These are phyloP conservation scores for Phellopilus nigrolimitatus DNA, from an alignment of 1,284 basidiomycete genomes.

Conservation along the genomic window DNA sequence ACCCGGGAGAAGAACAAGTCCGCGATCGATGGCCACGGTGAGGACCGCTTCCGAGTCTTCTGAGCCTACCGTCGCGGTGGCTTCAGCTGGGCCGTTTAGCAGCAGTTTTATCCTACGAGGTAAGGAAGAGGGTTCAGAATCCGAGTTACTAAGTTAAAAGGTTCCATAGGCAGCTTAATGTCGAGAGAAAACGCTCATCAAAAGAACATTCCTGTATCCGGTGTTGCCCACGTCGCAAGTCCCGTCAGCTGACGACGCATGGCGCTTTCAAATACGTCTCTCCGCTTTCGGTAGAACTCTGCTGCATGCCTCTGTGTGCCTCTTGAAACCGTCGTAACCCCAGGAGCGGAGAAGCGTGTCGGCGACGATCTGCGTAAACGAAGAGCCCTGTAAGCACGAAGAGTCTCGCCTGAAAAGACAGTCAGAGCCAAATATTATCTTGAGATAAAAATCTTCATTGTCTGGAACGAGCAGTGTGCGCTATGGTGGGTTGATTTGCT, in stretches of 20 bases:
- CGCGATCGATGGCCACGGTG: constrained; percentile 72
- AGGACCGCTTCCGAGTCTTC: constrained; percentile 76
- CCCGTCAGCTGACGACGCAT: constrained; percentile 71
- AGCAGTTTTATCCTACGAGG: constrained; percentile 62
- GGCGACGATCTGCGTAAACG: constrained; percentile 74
- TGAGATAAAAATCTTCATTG: too few species aligned
- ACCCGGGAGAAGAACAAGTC: constrained; percentile 87
- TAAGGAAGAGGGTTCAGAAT: too few species aligned
- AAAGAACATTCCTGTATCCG: constrained; percentile 89
- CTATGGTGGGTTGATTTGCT: too few species aligned
- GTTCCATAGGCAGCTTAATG: too few species aligned
- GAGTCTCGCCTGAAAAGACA: too few species aligned
- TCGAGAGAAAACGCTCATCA: constrained; percentile 68
- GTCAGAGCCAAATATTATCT: too few species aligned
- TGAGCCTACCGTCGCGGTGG: too few species aligned
- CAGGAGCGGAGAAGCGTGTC: constrained; percentile 70
- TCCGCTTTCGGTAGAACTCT: constrained; percentile 73
- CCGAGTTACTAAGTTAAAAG: constrained; percentile 11
- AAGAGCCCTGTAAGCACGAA: constrained; percentile 78
- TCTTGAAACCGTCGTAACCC: constrained; percentile 73
- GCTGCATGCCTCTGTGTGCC: constrained; percentile 71
- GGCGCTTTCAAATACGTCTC: constrained; percentile 76
- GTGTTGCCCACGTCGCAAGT: constrained; percentile 78
- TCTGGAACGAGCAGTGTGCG: too few species aligned
- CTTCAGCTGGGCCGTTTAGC: constrained; percentile 33